Evolutionary conservation across 495 filamentous ascomycete species (phyloP), one percentile per base, ranked within the genome.

Genomic region (Elaphomyces granulatus): DNA sequence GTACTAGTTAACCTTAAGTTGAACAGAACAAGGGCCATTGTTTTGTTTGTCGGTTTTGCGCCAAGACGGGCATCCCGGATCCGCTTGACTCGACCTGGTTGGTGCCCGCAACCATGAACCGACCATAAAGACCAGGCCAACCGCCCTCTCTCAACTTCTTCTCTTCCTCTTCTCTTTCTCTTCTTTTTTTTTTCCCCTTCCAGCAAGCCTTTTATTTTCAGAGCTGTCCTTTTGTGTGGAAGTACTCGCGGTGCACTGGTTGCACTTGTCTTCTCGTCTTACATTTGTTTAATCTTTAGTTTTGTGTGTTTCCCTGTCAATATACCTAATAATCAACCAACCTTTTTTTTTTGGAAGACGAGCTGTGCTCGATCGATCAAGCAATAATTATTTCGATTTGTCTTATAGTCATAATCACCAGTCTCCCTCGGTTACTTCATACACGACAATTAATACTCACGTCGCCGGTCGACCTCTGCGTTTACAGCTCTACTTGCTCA

Each of bases 131-230:
- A n/a, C n/a, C n/a, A n/a, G 64, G 53, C 46, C 53, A 47, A 48
- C 59, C 43, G 45, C 48, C 53, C 43, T 46, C 56, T 49, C 48
- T 46, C 8, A 38, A 26, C 17, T 32, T 55, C 37, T 49, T 48
- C 47, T 46, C 15, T 21, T 42, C 44, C 49, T 58, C n/a, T n/a
- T n/a, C n/a, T n/a, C n/a, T 58, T 43, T 48, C 48, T 53, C 47
- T 51, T 49, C 56, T 51, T 59, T 54, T 59, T 55, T 62, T 55
- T 77, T 72, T 55, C 49, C 67, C 64, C 78, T 77, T 71, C 67
- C 73, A 78, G 80, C 80, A 82, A 83, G 80, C 70, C 68, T 64
- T 75, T 75, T 77, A 75, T 72, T 60, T 63, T 63, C 67, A 66
- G 70, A 78, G 70, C 70, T 81, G 62, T 53, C 51, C 38, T 45